Base-by-base conservation (phyloP, 1,139 yeast genomes). In the Hemisphaericaspora lyxosophila region DNA sequence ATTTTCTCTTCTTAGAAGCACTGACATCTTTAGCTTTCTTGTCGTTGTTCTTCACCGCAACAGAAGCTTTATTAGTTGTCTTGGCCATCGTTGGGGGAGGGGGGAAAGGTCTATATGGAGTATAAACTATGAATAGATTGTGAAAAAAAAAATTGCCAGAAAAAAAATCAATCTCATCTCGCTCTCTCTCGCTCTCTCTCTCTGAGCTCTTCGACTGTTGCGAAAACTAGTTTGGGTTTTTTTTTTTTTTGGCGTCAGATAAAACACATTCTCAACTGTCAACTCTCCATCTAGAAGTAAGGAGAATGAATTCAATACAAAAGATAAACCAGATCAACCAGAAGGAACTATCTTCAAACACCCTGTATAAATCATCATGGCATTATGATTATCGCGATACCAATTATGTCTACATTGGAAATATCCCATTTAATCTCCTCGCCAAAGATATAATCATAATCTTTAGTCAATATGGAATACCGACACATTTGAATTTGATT, bases 381-480 rank as follows among this genome's bases (percentile, higher is more conserved):
- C 97, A 90, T 55, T 73, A 80, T 48, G 96, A 90, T 47, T 88
- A 82, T 55, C 67, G 70, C 23, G 92, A 88, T 48, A 78, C 94
- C 0, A 57, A 66, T n/a, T 69, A 67, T 43, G 55, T 70, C 34
- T 75, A 62, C 52, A 79, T 90, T 22, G 95, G 96, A 1, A 80
- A 85, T n/a, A 59, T 92, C 15, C 83, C 89, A 9, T 62, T 53
- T 14, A 76, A 75, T 4, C 57, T 89, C 29, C 78, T 78, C 7
- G 95, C 86, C 51, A 80, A 81, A 30, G 97, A 92, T 53, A 60
- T 92, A 1, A 54, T 89, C 8, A 74, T 80, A 0, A 78, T 90
- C 27, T 92, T 92, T 55, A 85, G 96, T 4, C 97, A 92, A 56
- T 92, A 75, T 58, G 98, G 98, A 1, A 74, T 82, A 19, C 96